phyloP scores from a whole-genome alignment of 1,139 yeast species.

The Fermentozyma sake region DNA sequence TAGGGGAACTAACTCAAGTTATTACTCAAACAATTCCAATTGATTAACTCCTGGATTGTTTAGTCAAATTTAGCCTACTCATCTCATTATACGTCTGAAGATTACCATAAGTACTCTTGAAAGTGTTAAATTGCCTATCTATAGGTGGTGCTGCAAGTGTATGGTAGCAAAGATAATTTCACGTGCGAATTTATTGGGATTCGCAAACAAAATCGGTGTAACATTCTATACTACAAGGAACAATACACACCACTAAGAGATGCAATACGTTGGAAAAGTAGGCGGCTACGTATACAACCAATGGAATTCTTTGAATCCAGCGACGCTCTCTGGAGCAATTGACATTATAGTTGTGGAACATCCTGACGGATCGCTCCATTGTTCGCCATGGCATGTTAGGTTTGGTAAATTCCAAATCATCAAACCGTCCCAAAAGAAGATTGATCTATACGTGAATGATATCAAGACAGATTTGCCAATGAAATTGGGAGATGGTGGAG shows the following conservation, averaged over 20 bases:
- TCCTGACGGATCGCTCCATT: slow-evolving; percentile 72
- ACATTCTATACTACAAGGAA: background rate
- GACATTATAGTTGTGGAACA: slow-evolving; percentile 96
- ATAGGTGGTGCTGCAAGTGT: too few species aligned
- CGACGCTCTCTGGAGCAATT: slow-evolving; percentile 94
- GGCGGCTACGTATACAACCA: slow-evolving; percentile 93
- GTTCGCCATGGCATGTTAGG: slow-evolving; percentile 95
- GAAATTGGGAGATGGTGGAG: slow-evolving; percentile 98
- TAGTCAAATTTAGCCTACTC: too few species aligned
- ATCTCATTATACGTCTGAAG: too few species aligned
- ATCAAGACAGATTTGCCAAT: slow-evolving; percentile 79
- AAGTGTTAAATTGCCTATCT: too few species aligned
- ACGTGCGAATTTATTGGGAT: too few species aligned
- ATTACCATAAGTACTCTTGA: too few species aligned
- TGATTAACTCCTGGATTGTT: too few species aligned
- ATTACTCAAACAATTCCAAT: too few species aligned
- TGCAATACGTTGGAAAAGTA: slow-evolving; percentile 97
- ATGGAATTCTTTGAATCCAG: slow-evolving; percentile 95
- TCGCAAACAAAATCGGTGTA: background rate
- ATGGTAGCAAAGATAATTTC: too few species aligned
- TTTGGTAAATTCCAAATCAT: slow-evolving; percentile 91
- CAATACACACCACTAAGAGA: slow-evolving; percentile 16
- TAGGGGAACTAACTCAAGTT: too few species aligned
- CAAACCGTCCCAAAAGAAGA: slow-evolving; percentile 95
- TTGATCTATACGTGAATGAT: slow-evolving; percentile 83